Percentiles rank a stretch among this genome's conserved stretches.
Conservation (phyloP, 2,329 filamentous ascomycete species). For the Alternaria conjuncta region DNA sequence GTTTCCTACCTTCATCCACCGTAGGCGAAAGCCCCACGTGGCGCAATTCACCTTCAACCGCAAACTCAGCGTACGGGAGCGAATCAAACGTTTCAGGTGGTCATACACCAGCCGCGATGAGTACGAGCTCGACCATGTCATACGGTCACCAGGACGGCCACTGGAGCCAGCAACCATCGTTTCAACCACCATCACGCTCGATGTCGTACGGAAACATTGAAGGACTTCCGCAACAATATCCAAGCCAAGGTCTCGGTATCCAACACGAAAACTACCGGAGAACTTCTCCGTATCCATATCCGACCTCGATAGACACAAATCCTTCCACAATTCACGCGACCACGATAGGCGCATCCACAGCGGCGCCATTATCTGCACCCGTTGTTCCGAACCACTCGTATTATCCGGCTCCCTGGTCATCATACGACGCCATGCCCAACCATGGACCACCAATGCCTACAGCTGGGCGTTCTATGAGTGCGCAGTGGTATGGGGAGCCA, state of each 20-base stretch:
- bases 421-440: constrained; percentile 34
- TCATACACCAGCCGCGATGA: constrained; percentile 45
- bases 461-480: constrained; percentile 43
- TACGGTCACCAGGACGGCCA: constrained; percentile 42
- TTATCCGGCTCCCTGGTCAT: constrained; percentile 42
- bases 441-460: constrained; percentile 36
- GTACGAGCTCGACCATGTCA: constrained; percentile 45
- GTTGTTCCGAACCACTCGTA: constrained; percentile 39
- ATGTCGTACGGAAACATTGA: constrained; percentile 52
- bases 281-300: constrained; percentile 44
- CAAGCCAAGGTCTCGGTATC: constrained; percentile 37
- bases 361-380: constrained; percentile 45
- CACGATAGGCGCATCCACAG: constrained; percentile 31
- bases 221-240: constrained; percentile 42
- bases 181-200: constrained; percentile 43
- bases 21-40: constrained; percentile 46
- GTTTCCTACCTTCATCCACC: constrained; percentile 44
- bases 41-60: constrained; percentile 45
- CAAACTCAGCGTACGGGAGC: constrained; percentile 44
- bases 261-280: constrained; percentile 42
- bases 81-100: constrained; percentile 45
- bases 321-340: constrained; percentile 31
- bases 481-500: constrained; percentile 44
- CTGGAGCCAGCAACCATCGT: constrained; percentile 35
- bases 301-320: constrained; percentile 43